phyloP scores from a whole-genome alignment of 305 asterid species.

The Euphrasia arctica region DNA sequence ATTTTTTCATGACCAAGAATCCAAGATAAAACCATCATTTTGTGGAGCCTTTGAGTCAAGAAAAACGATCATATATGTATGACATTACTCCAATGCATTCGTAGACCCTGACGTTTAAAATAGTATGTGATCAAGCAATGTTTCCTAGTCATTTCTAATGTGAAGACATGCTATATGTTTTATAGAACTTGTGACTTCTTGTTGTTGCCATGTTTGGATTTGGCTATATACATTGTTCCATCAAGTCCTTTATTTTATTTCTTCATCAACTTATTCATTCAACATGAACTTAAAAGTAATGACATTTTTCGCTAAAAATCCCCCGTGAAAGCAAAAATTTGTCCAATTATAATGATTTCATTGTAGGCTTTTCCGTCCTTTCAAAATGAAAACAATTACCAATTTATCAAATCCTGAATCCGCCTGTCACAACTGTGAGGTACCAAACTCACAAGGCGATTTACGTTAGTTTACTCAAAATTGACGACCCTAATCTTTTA shows the following conservation, averaged over 20 bases:
- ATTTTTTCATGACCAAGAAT: not conserved
- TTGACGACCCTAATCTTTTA: not conserved
- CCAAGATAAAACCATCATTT: not conserved
- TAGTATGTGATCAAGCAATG: not conserved
- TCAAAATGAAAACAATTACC: not conserved
- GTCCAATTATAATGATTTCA: not conserved
- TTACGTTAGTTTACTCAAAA: not conserved
- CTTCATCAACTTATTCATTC: conserved; percentile 6
- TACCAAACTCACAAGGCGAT: not conserved
- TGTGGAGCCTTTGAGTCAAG: not conserved
- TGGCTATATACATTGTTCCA: not conserved
- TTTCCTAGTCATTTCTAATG: not conserved
- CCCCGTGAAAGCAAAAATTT: not conserved
- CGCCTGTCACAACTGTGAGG: not conserved
- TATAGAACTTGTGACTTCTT: not conserved
- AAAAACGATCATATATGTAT: not conserved
- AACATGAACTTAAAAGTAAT: not conserved
- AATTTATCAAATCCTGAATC: not conserved
- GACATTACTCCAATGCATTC: not conserved
- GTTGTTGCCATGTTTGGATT: not conserved
- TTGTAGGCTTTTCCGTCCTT: not conserved
- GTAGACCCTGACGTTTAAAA: not conserved
- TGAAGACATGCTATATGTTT: not conserved
- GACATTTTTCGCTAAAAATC: not conserved
- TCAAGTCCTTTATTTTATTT: not conserved